These are phyloP conservation scores for Conringia planisiliqua DNA, from an alignment of 345 rosid genomes.

Conservation along the genomic window DNA sequence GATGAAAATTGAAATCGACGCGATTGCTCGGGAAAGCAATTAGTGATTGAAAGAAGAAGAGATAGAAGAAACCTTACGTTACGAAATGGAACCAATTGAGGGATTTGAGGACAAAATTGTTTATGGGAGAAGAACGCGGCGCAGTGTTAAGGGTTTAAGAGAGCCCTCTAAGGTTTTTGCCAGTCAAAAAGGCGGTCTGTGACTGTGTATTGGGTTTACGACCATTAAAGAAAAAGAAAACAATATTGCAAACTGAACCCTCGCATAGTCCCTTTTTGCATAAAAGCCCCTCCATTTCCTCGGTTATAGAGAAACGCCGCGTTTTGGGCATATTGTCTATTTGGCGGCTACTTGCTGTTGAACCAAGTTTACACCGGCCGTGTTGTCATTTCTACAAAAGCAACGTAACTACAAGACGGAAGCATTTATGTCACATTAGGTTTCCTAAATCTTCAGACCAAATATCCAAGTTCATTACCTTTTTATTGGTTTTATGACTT, in stretches of 20 bases:
- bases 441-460: no score
- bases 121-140: neutral
- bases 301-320: no score
- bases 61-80: neutral
- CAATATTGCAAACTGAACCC: neutral
- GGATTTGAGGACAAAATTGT: neutral
- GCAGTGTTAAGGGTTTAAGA: slow-evolving; percentile 8
- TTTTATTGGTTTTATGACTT: no score
- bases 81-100: neutral
- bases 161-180: neutral
- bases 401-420: no score
- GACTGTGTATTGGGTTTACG: neutral
- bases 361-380: no score
- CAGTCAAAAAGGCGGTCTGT: neutral
- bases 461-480: no score
- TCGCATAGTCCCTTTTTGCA: neutral
- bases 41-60: neutral
- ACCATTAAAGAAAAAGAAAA: neutral
- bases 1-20: neutral
- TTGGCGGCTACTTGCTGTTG: no score
- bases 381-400: no score
- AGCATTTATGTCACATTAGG: no score
- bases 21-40: neutral
- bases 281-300: neutral
- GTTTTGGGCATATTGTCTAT: no score